A percentile compares a stretch with the other conserved stretches of the same genome.
Evolutionary conservation across 148 eudicot genomes (phyloP).

Genomic region (Limonium bicolor): DNA sequence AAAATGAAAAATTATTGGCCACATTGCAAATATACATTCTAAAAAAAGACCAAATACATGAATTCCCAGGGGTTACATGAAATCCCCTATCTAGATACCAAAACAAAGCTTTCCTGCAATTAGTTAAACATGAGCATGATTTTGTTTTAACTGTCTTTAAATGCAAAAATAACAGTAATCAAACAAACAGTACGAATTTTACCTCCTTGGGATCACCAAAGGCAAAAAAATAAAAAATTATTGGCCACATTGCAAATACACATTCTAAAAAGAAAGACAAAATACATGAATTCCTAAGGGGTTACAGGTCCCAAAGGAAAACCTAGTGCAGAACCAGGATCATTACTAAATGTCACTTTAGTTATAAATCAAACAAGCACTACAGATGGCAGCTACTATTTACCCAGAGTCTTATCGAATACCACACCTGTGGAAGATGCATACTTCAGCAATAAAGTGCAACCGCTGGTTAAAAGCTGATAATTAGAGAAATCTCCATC

Average conservation of each 20-base stretch:
- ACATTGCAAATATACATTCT: too few species aligned
- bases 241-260: too few species aligned
- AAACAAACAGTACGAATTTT: background rate
- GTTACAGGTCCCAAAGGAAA: background rate
- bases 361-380: background rate
- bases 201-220: too few species aligned
- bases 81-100: too few species aligned
- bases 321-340: background rate
- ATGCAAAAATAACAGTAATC: background rate
- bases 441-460: slow-evolving; percentile 93
- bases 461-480: slow-evolving; percentile 67
- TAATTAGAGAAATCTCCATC: slow-evolving; percentile 63
- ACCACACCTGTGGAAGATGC: slow-evolving; percentile 85
- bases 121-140: too few species aligned
- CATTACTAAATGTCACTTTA: background rate
- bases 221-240: too few species aligned
- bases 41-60: too few species aligned
- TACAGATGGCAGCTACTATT: background rate
- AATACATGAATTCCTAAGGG: background rate
- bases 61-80: too few species aligned
- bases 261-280: background rate
- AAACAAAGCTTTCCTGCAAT: too few species aligned
- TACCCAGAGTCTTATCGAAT: background rate
- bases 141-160: background rate
- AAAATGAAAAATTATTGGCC: too few species aligned